Percentiles rank a stretch among this genome's conserved stretches.
Evolutionary conservation across 2,329 filamentous ascomycete genomes (phyloP).

Genomic region (Fusarium sp.): DNA sequence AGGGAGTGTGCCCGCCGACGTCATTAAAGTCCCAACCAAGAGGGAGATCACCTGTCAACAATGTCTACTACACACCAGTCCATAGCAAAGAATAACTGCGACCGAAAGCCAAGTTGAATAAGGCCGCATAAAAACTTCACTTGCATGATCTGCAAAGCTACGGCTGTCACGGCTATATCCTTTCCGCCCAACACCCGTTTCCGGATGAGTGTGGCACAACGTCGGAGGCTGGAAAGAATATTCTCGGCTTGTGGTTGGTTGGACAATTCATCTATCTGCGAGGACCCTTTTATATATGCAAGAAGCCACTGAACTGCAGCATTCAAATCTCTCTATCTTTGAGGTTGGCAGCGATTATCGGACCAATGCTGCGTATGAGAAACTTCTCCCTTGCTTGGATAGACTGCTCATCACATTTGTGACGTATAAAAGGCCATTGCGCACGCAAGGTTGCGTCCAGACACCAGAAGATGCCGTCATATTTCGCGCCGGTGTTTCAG

Average conservation of each 20-base stretch:
- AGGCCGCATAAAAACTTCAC: background rate
- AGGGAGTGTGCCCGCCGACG: constrained; percentile 29
- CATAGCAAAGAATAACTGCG: background rate
- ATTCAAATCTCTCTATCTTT: constrained; percentile 6
- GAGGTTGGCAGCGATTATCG: background rate
- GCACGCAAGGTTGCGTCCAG: constrained; percentile 1
- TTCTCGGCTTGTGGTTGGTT: constrained; percentile 32
- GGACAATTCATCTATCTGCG: constrained; percentile 13
- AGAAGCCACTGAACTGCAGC: constrained; percentile 8
- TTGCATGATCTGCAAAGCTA: constrained; percentile 21
- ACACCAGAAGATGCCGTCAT: constrained; percentile 39
- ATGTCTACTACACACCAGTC: background rate
- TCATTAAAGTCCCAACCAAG: constrained; percentile 16
- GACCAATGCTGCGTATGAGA: constrained; percentile 2
- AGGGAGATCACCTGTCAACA: background rate
- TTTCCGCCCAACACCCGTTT: constrained; percentile 19
- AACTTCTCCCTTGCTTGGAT: constrained; percentile 24
- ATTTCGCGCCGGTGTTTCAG: constrained; percentile 39
- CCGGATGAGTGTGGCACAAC: constrained; percentile 22
- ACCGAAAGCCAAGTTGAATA: background rate
- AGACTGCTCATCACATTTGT: constrained; percentile 25
- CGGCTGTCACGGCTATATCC: constrained; percentile 25
- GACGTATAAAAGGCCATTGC: constrained; percentile 27
- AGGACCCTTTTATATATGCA: constrained; percentile 1
- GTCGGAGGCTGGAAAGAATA: constrained; percentile 20